These are phyloP conservation scores for Xerocomus amazonicus DNA, from an alignment of 1,284 basidiomycete species.

Conservation along the genomic window DNA sequence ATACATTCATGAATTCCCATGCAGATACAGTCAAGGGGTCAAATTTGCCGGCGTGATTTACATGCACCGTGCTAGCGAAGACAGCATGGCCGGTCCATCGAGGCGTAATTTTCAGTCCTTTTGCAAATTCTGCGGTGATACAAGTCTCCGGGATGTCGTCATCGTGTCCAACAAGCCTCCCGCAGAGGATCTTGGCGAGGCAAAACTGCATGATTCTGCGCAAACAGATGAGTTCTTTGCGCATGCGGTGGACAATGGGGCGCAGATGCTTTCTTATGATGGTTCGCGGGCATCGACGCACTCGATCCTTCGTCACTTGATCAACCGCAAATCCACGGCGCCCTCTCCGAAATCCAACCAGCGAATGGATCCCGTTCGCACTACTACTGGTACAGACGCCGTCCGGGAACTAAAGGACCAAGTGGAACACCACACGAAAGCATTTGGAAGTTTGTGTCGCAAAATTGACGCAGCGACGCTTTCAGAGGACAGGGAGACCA, in stretches of 20 bases:
- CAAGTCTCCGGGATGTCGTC: constrained; percentile 41
- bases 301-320: constrained; percentile 30
- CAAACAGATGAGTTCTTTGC: constrained; percentile 35
- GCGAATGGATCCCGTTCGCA: constrained; percentile 19
- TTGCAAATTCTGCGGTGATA: constrained; percentile 46
- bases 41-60: constrained; percentile 49
- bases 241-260: constrained; percentile 37
- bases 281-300: constrained; percentile 31
- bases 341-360: constrained; percentile 31
- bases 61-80: constrained; percentile 47
- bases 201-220: constrained; percentile 25
- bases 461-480: constrained; percentile 32
- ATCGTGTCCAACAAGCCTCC: constrained; percentile 46
- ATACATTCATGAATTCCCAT: neutral
- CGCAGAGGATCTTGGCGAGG: constrained; percentile 25
- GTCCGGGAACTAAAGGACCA: constrained; percentile 30
- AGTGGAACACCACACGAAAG: constrained; percentile 28
- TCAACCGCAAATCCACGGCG: constrained; percentile 23
- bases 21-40: constrained; percentile 32
- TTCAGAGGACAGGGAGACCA: constrained; percentile 30
- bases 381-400: constrained; percentile 30
- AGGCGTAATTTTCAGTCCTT: constrained; percentile 44
- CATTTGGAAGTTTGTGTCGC: constrained; percentile 26
- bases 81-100: constrained; percentile 43
- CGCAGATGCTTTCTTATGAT: constrained; percentile 34